phyloP scores from a whole-genome alignment of 495 filamentous ascomycete species.

The Hypoxylon cercidicola region DNA sequence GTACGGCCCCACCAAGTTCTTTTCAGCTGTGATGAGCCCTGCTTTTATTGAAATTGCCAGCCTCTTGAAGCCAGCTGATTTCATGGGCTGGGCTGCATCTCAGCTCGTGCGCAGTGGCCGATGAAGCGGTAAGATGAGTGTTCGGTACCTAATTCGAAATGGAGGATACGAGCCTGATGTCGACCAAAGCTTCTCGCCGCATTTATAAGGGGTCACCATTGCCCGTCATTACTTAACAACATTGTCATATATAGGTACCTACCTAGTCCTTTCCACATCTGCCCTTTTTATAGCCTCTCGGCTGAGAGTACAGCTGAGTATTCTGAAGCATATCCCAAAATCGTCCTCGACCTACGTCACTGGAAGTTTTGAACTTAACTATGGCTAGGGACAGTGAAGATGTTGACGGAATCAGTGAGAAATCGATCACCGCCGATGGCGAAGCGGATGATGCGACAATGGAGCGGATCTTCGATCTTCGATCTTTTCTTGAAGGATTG shows the following conservation, averaged over 20 bases:
- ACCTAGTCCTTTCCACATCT: constrained; percentile 3
- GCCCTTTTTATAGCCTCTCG: constrained; percentile 5
- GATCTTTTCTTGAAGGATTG: not conserved
- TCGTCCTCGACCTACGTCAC: not conserved
- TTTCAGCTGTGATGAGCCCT: not conserved
- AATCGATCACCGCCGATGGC: not conserved
- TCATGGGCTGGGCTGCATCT: not conserved
- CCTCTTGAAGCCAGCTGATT: not conserved
- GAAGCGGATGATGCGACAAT: not conserved
- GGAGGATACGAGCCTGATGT: no score
- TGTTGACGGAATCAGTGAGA: not conserved
- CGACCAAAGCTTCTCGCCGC: no score
- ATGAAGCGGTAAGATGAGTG: not conserved
- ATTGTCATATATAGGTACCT: constrained; percentile 3
- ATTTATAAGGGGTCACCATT: constrained; percentile 8
- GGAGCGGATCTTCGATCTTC: not conserved
- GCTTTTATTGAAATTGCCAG: not conserved
- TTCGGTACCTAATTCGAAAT: no score
- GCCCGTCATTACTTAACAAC: not conserved
- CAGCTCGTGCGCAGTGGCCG: not conserved
- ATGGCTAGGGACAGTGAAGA: constrained; percentile 4
- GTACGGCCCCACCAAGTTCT: not conserved
- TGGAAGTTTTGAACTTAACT: not conserved
- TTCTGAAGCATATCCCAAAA: constrained; percentile 4
- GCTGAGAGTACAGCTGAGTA: not conserved